Base-by-base conservation (phyloP, 2,329 filamentous ascomycete genomes). In the Elsinoe batatas region DNA sequence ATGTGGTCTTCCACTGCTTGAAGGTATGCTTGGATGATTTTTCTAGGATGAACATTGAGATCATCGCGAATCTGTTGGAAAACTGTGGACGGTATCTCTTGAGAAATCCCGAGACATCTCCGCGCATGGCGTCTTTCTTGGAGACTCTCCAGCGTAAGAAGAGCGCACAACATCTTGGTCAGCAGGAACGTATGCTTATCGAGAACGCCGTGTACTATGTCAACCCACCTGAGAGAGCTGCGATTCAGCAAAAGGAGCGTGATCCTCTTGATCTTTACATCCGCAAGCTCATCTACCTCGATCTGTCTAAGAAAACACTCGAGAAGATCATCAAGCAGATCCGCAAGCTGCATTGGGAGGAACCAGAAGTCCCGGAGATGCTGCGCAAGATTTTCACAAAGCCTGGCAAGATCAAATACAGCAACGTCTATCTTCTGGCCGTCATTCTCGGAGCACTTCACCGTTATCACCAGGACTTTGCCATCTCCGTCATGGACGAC, bases 131-230 rank as follows among this genome's bases (percentile, higher is more conserved):
- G 1, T 91, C 88, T 0, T 98, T 98, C 68, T 73, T 98, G 20
- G 93, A 98, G 70, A 98, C 91, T 0, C 76, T 98, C 12, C 88
- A 95, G 67, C 85, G 93, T 57, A 98, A 98, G 75, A 98, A 98
- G 72, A 83, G 87, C 6, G 91, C 93, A 6, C 90, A 96, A 67
- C 91, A 97, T 67, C 84, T 98, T 57, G 91, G 91, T 12, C 89
- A 95, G 64, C 89, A 95, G 63, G 93, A 98, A 71, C 86, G 91
- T 37, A 97, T 98, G 91, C 81, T 97, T 30, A 93, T 98, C 57
- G 93, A 98, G 69, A 98, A 98, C 67, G 93, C 93, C 3, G 83
- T 96, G 57, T 98, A 98, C 71, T 97, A 96, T 63, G 93, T 98
- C 56, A 93, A 97, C 64, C 93, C 93, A 12, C 94, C 93, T 0